These are phyloP conservation scores for Paramecium sonneborni DNA, from an alignment of 73 alveolate species.

Conservation along the genomic window DNA sequence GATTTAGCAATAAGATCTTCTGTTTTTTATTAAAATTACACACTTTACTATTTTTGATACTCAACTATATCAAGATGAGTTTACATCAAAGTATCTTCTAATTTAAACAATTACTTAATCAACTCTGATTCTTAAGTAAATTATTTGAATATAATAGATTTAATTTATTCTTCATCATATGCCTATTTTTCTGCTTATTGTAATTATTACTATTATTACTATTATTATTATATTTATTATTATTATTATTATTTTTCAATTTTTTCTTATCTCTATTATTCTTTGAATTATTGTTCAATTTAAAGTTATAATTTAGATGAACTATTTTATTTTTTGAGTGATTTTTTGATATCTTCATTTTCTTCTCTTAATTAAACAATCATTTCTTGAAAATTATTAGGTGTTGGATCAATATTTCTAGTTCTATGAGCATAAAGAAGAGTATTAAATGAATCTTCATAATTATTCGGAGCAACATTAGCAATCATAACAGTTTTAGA, in stretches of 20 bases:
- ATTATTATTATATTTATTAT: neutral
- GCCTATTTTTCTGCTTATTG: neutral
- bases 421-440: constrained; percentile 92
- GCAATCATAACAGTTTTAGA: constrained; percentile 92
- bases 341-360: constrained; percentile 5
- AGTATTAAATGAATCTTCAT: constrained; percentile 91
- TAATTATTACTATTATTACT: neutral
- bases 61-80: constrained; percentile 37
- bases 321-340: neutral
- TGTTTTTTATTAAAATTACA: neutral
- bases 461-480: constrained; percentile 82
- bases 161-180: neutral
- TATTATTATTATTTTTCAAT: neutral
- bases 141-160: neutral
- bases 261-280: neutral
- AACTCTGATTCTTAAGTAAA: neutral
- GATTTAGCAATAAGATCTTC: neutral
- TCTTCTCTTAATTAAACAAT: constrained; percentile 29
- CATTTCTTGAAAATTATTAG: neutral
- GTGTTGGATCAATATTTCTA: constrained; percentile 60
- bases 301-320: neutral
- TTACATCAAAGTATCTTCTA: constrained; percentile 2
- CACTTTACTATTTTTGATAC: neutral
- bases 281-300: neutral
- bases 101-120: neutral